Evolutionary conservation across 495 filamentous ascomycete species (phyloP), one percentile per base, ranked within the genome.

Genomic region (Cudoniella acicularis): DNA sequence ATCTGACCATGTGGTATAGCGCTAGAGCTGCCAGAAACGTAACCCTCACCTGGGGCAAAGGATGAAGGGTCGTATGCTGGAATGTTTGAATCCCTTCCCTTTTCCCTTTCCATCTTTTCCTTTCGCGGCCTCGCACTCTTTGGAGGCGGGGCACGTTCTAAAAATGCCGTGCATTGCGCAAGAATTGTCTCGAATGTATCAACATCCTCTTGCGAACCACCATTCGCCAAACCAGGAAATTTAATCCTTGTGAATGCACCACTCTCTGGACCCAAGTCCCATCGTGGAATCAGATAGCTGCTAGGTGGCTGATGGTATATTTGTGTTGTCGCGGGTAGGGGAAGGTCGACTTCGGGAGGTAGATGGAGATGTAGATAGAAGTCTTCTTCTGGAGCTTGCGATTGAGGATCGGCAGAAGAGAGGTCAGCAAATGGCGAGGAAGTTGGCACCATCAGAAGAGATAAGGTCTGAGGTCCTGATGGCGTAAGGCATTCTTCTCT

Each of bases 161-260:
- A 79, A 70, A 97, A 97, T 0, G 92, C 91, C 11, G 92, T 97
- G 69, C 92, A 97, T 73, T 97, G 92, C 24, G 92, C 92, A 41
- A 97, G 79, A 54, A 97, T 97, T 2, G 92, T 96, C 76, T 97
- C 92, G 67, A 97, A 97, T 0, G 92, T 97, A 70, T 97, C 92
- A 23, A 96, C 79, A 70, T 97, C 92, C 66, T 97, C 92, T 72
- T 97, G 92, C 2, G 87, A 83, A 23, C 87, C 85, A 54, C 80
- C 77, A 50, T 76, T 79, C 10, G 90, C 89, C 10, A 90, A 77
- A 3, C 79, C 68, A 1, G 92, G 92, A 60, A 97, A 96, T 69
- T 95, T 87, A 63, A 97, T 90, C 26, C 89, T 80, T 25, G 92
- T 96, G 66, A 97, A 97, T 9, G 91, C 90, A 57, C 90, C 91